phyloP scores from a whole-genome alignment of 192 early-diverging fungal species.

The Coemansia sp. region DNA sequence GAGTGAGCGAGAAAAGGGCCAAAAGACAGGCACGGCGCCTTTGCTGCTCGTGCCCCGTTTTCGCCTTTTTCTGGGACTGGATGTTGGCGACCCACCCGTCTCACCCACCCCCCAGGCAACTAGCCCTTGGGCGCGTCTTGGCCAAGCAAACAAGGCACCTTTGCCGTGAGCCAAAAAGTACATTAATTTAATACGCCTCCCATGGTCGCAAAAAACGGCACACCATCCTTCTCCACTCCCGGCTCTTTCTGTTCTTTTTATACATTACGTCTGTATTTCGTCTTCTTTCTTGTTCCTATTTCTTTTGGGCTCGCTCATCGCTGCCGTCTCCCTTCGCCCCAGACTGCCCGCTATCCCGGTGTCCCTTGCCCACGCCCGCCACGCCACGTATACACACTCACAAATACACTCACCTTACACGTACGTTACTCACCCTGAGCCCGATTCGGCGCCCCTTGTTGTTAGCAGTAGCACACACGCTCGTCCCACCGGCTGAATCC shows the following conservation, averaged over 20 bases:
- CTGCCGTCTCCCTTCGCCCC: not conserved
- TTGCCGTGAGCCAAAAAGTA: constrained; percentile 7
- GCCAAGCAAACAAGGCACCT: constrained; percentile 1
- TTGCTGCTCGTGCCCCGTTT: not conserved
- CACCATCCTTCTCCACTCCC: constrained; percentile 15
- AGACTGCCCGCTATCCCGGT: not conserved
- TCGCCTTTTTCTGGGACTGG: constrained; percentile 2
- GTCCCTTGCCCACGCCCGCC: not conserved
- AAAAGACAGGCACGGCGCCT: not conserved
- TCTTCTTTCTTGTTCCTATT: constrained; percentile 8
- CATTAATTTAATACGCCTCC: constrained; percentile 16
- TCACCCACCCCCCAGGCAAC: constrained; percentile 12
- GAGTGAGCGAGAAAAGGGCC: not conserved
- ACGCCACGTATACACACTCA: not conserved
- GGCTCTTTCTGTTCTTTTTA: constrained; percentile 13
- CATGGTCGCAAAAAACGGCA: constrained; percentile 9
- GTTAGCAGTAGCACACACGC: not conserved
- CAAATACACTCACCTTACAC: not conserved
- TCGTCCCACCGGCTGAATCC: constrained; percentile 2
- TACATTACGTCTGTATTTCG: constrained; percentile 4
- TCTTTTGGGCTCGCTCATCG: constrained; percentile 9
- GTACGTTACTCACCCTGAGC: not conserved
- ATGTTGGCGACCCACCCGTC: constrained; percentile 13
- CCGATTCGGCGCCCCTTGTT: not conserved
- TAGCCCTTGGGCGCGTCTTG: constrained; percentile 5